Conservation (phyloP, 2,329 filamentous ascomycete genomes). For the Penicillium freii region DNA sequence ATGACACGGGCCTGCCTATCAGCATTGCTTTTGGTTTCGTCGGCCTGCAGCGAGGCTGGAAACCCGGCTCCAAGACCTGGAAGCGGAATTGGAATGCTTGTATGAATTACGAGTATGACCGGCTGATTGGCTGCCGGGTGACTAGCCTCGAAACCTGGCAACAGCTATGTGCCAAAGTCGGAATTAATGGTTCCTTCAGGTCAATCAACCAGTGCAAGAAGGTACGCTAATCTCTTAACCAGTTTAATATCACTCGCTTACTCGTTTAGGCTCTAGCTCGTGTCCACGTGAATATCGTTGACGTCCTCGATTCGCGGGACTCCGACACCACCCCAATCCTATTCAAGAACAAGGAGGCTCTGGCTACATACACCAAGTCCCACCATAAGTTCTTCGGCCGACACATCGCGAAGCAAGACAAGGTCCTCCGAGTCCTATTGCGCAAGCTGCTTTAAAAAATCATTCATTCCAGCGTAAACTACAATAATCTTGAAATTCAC, state of each 20-base stretch:
- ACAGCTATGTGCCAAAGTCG: constrained; percentile 26
- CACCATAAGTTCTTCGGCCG: background rate
- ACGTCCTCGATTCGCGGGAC: constrained; percentile 28
- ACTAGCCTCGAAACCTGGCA: constrained; percentile 23
- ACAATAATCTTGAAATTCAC: too few relatives aligned
- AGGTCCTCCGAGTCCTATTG: background rate
- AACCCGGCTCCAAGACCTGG: constrained; percentile 20
- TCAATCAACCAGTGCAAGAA: constrained; percentile 31
- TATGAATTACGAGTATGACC: constrained; percentile 22
- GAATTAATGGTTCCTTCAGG: constrained; percentile 8
- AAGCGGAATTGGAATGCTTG: constrained; percentile 24
- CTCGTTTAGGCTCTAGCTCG: background rate
- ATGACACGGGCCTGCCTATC: constrained; percentile 11
- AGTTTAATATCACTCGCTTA: too few relatives aligned
- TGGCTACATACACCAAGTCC: background rate
- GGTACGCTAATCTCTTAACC: constrained; percentile 6
- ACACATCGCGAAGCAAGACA: background rate
- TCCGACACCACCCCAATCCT: background rate
- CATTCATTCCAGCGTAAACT: too few relatives aligned
- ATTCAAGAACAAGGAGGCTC: background rate
- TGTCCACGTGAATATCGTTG: constrained; percentile 32
- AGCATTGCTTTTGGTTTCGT: constrained; percentile 24
- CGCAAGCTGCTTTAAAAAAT: too few relatives aligned
- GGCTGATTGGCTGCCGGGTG: constrained; percentile 10
- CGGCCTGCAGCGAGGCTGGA: constrained; percentile 20